Conservation (phyloP, 495 filamentous ascomycete genomes). For the Podospora sp. region DNA sequence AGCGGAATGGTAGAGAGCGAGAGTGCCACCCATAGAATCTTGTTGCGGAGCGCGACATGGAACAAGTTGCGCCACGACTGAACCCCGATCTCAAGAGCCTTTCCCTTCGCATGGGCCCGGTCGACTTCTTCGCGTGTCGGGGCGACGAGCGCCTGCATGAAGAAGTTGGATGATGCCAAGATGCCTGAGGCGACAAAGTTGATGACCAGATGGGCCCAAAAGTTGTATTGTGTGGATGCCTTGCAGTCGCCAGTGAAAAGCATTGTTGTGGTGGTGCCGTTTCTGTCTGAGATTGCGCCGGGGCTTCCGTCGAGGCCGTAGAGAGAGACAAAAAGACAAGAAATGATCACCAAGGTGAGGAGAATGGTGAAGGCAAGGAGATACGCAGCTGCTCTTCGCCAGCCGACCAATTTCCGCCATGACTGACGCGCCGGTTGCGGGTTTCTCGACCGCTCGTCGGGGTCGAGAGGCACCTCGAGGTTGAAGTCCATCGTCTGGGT, state of each 20-base stretch:
- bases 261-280: background rate
- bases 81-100: constrained; percentile 12
- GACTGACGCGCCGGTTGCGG: background rate
- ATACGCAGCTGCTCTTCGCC: background rate
- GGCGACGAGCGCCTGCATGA: constrained; percentile 20
- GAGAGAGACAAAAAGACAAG: background rate
- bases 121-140: constrained; percentile 14
- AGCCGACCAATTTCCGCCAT: background rate
- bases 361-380: background rate
- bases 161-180: constrained; percentile 17
- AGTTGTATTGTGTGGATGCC: constrained; percentile 9
- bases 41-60: background rate
- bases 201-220: constrained; percentile 13
- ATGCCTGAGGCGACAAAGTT: constrained; percentile 15
- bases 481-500: background rate
- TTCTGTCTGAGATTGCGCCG: background rate
- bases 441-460: background rate
- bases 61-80: background rate
- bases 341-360: background rate
- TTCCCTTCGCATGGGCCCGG: constrained; percentile 8
- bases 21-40: background rate
- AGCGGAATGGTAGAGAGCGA: background rate
- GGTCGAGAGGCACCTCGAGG: background rate
- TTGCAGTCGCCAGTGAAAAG: background rate
- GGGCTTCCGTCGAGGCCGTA: background rate